Evolutionary conservation across 2,329 filamentous ascomycete genomes (phyloP).

Genomic region (Xylariaceae sp.): DNA sequence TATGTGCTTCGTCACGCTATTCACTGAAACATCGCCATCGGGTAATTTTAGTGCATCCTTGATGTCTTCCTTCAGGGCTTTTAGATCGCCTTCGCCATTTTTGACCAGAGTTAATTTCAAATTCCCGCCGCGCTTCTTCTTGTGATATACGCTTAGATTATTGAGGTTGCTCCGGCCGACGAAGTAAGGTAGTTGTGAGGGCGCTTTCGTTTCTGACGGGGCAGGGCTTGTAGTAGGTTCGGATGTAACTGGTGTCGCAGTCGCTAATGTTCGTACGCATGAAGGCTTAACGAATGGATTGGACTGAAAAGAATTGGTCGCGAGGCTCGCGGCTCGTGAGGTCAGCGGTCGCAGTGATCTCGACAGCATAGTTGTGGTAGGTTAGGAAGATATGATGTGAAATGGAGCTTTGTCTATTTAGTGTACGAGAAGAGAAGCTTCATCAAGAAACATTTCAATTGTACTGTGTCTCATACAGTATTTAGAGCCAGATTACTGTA

Average conservation of each 20-base stretch:
- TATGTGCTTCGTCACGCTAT: conserved; percentile 73
- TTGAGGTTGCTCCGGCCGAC: conserved; percentile 73
- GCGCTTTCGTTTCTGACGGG: conserved; percentile 29
- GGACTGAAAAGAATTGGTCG: conserved; percentile 1
- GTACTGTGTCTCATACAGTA: conserved; percentile 9
- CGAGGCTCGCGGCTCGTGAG: conserved; percentile 17
- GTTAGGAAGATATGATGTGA: neutral
- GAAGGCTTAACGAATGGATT: conserved; percentile 17
- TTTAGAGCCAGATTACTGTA: conserved; percentile 11
- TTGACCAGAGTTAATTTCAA: conserved; percentile 76
- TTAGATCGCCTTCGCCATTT: conserved; percentile 77
- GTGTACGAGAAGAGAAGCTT: neutral
- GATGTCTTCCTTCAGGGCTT: conserved; percentile 68
- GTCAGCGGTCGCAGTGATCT: conserved; percentile 32
- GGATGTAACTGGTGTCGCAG: conserved; percentile 15
- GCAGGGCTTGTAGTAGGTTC: conserved; percentile 13
- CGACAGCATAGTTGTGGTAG: conserved; percentile 28
- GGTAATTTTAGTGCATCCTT: conserved; percentile 62
- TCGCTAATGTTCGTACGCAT: conserved; percentile 28
- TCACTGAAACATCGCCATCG: conserved; percentile 58
- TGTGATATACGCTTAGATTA: conserved; percentile 78
- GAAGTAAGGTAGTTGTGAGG: conserved; percentile 65
- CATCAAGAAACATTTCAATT: conserved; percentile 16
- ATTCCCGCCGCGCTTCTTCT: conserved; percentile 76
- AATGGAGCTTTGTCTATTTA: neutral